Base-by-base conservation (phyloP, 1,139 yeast genomes). In the Kurtzmaniella quercitrusa region DNA sequence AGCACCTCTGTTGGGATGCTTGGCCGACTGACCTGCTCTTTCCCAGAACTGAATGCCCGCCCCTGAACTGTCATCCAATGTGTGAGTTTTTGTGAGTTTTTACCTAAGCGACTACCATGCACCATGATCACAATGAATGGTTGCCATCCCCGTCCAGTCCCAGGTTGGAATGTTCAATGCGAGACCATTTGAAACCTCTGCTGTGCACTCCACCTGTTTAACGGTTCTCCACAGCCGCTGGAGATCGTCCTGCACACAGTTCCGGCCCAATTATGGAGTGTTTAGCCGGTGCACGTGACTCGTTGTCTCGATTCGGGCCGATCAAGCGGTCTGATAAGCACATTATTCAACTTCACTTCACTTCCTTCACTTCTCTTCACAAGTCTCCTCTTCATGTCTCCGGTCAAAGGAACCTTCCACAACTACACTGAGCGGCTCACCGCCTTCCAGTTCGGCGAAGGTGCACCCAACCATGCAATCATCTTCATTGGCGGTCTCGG, bases 401-500 rank as follows among this genome's bases (percentile, higher is more conserved):
- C 42, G 3, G 34, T 24, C 3, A 34, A 38, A n/a, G 74, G 70
- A 12, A 48, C 58, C 6, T 52, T 65, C 37, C 76, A 65, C 47
- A 65, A 66, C 34, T 77, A 70, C 51, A 62, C 66, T 0, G 52
- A 56, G 24, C 63, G 62, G 40, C 53, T 71, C 38, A 66, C 70
- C n/a, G 82, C 82, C 0, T 77, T 78, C 54, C 83, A 79, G 52
- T 75, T 75, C 55, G 56, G 60, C 2, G 42, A 39, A 8, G 44
- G 45, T 1, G 44, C 48, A 7, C 54, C 58, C 14, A 34, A 31
- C 12, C 76, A 81, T 41, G 71, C 81, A 0, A 54, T 88, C 0
- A 53, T 89, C 3, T 84, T 87, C 54, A 68, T 88, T 29, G 96
- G 87, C 6, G 96, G 96, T 0, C 66, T 89, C 24, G 74, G 80